These are phyloP conservation scores for Talaromyces stipitatus DNA, from an alignment of 495 filamentous ascomycete species.

Conservation along the genomic window DNA sequence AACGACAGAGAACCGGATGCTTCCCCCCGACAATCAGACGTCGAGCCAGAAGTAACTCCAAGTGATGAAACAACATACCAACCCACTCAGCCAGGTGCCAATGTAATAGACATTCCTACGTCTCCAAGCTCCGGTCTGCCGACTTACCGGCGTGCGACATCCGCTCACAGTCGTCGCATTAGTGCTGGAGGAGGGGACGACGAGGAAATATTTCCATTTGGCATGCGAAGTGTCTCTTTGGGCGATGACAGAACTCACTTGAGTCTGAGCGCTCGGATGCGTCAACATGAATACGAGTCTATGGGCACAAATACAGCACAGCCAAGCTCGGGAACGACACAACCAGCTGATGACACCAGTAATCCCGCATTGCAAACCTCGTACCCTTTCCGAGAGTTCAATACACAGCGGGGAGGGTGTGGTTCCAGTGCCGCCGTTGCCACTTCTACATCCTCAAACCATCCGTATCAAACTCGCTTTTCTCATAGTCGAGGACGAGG, in stretches of 20 bases:
- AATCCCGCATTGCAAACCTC: slow-evolving; percentile 40
- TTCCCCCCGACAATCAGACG: slow-evolving; percentile 16
- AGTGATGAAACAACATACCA: slow-evolving; percentile 33
- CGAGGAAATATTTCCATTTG: slow-evolving; percentile 52
- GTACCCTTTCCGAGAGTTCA: slow-evolving; percentile 23
- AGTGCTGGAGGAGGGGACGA: slow-evolving; percentile 48
- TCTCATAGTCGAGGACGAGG: slow-evolving; percentile 33
- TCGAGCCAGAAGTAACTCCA: slow-evolving; percentile 28
- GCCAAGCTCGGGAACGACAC: slow-evolving; percentile 18
- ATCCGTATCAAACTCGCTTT: slow-evolving; percentile 35
- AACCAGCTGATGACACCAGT: slow-evolving; percentile 25
- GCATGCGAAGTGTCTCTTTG: slow-evolving; percentile 68
- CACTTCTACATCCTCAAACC: slow-evolving; percentile 25
- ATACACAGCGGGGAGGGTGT: slow-evolving; percentile 25
- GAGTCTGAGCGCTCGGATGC: slow-evolving; percentile 48
- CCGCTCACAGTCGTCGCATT: slow-evolving; percentile 58
- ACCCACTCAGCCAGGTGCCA: slow-evolving; percentile 42
- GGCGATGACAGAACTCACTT: slow-evolving; percentile 59
- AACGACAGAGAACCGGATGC: slow-evolving; percentile 23
- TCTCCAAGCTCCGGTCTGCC: slow-evolving; percentile 60
- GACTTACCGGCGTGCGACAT: slow-evolving; percentile 63
- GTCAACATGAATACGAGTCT: slow-evolving; percentile 33
- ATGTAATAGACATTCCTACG: slow-evolving; percentile 75
- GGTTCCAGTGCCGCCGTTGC: slow-evolving; percentile 30
- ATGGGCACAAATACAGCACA: slow-evolving; percentile 17